Conservation (phyloP, 805 yeast species). For the Starmerella bacillaris region DNA sequence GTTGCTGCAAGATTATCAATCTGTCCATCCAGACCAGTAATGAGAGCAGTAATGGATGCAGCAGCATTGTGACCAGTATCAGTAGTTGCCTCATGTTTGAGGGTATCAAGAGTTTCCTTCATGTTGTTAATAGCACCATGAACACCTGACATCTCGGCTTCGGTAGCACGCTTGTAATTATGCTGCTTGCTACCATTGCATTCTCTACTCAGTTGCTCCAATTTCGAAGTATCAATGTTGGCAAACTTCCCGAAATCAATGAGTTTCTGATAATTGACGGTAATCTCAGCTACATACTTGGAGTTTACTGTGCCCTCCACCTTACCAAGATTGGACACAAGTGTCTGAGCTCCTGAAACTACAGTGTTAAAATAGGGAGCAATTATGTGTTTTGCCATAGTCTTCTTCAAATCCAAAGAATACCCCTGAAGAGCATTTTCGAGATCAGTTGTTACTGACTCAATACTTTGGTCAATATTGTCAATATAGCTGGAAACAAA, state of each 20-base stretch:
- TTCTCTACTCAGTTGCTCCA: constrained; percentile 10
- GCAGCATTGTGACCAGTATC: constrained; percentile 16
- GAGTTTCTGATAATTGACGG: constrained; percentile 10
- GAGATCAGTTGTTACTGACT: constrained; percentile 15
- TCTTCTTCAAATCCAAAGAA: not conserved
- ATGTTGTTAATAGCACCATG: constrained; percentile 14
- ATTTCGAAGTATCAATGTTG: constrained; percentile 10
- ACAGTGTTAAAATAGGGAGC: not conserved
- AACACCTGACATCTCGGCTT: constrained; percentile 9
- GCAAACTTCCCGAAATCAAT: constrained; percentile 6
- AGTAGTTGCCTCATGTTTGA: constrained; percentile 10
- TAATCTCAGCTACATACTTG: constrained; percentile 2
- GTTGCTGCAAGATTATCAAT: constrained; percentile 20
- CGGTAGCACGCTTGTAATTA: constrained; percentile 9
- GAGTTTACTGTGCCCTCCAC: not conserved
- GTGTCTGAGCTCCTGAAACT: not conserved
- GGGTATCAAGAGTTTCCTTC: constrained; percentile 14
- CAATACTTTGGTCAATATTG: constrained; percentile 21
- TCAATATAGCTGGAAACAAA: constrained; percentile 9
- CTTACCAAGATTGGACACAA: not conserved
- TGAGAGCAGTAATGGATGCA: constrained; percentile 15
- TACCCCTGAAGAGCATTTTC: constrained; percentile 2
- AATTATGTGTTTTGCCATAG: not conserved
- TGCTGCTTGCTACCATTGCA: not conserved
- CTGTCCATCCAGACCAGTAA: constrained; percentile 23